A percentile compares a stretch with the other conserved stretches of the same genome.
phyloP scores from a whole-genome alignment of 2,329 filamentous ascomycete species.

The Fonsecaea nubica region DNA sequence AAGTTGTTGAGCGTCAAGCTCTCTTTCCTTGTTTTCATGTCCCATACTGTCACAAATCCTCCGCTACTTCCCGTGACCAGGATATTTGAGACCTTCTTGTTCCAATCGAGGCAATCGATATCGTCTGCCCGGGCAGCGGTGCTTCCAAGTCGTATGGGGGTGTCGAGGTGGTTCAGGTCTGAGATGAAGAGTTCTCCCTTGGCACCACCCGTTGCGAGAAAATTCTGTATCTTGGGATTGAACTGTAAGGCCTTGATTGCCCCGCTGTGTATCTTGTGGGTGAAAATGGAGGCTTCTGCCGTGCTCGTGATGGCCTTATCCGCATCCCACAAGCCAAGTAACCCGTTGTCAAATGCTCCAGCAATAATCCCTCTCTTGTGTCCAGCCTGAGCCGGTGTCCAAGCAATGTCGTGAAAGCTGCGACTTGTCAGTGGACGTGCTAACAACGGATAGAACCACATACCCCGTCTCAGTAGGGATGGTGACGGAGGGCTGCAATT shows the following conservation, averaged over 20 bases:
- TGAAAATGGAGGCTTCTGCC: constrained; percentile 80
- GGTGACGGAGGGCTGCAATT: constrained; percentile 83
- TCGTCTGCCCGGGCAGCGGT: constrained; percentile 89
- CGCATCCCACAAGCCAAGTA: constrained; percentile 92
- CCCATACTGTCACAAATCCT: constrained; percentile 97
- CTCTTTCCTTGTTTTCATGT: constrained; percentile 96
- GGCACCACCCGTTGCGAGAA: constrained; percentile 88
- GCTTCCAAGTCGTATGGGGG: constrained; percentile 87
- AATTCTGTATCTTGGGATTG: constrained; percentile 89
- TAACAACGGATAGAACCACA: constrained; percentile 26
- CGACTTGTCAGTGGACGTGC: constrained; percentile 17
- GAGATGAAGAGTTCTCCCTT: constrained; percentile 97
- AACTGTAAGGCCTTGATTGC: constrained; percentile 95
- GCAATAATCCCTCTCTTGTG: constrained; percentile 88
- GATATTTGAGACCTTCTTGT: constrained; percentile 96
- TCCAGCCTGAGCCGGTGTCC: constrained; percentile 81
- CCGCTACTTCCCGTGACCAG: constrained; percentile 90
- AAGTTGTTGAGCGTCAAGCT: constrained; percentile 89
- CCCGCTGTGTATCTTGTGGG: constrained; percentile 87
- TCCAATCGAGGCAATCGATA: constrained; percentile 97
- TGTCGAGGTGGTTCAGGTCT: constrained; percentile 87
- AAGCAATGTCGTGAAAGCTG: constrained; percentile 97
- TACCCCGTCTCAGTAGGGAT: constrained; percentile 91
- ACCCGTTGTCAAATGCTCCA: constrained; percentile 91
- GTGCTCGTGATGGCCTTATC: constrained; percentile 65